phyloP scores from a whole-genome alignment of 164 flowering plant species.

The Piper betle region DNA sequence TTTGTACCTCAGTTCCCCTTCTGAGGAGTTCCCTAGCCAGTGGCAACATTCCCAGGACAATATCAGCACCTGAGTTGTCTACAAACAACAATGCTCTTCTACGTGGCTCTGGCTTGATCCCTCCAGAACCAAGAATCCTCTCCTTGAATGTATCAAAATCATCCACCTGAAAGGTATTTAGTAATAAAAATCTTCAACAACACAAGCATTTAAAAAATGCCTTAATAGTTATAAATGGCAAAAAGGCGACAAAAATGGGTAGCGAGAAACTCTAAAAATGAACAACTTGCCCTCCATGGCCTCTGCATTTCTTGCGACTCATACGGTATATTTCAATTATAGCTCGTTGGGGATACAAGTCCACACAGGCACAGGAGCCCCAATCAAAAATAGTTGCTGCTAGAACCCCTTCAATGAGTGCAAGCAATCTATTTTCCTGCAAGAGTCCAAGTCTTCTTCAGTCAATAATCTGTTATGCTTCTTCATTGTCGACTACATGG shows the following conservation, averaged over 20 bases:
- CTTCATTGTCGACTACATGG: no score
- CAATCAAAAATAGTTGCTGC: constrained; percentile 99
- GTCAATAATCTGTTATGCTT: no score
- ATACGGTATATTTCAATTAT: constrained; percentile 94
- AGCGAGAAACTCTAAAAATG: no score
- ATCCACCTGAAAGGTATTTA: constrained; percentile 54
- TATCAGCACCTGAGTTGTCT: constrained; percentile 95
- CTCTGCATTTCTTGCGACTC: constrained; percentile 97
- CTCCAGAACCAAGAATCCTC: constrained; percentile 79
- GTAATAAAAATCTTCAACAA: no score
- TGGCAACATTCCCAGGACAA: constrained; percentile 97
- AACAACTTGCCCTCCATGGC: constrained; percentile 47
- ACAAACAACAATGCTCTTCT: constrained; percentile 95
- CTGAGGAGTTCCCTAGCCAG: constrained; percentile 92
- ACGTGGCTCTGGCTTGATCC: constrained; percentile 40
- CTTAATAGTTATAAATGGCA: no score
- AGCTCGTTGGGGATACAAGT: constrained; percentile 92
- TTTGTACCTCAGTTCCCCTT: constrained; percentile 96
- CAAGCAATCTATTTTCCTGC: constrained; percentile 77
- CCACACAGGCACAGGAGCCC: constrained; percentile 99
- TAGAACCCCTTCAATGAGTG: constrained; percentile 91
- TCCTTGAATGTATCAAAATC: constrained; percentile 75
- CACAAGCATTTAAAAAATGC: no score
- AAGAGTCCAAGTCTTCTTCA: no score
- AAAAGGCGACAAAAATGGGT: background rate